Percentiles rank a stretch among this genome's conserved stretches.
Evolutionary conservation across 1,284 basidiomycete species (phyloP).

Genomic region (Coniferiporia weirii): DNA sequence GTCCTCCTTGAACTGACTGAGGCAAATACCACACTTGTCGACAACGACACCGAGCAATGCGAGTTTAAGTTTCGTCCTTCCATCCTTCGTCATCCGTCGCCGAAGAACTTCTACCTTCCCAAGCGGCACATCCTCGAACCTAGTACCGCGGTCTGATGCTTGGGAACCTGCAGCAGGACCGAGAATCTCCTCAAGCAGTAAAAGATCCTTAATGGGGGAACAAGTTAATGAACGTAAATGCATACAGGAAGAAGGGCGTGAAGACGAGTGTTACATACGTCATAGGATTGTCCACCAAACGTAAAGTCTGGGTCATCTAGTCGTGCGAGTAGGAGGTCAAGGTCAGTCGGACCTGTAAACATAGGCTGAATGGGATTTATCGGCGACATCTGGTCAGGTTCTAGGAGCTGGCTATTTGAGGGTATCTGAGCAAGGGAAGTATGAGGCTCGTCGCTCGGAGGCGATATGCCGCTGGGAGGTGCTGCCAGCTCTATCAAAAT

Average conservation of each 20-base stretch:
- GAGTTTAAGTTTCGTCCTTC: constrained; percentile 75
- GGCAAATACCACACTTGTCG: constrained; percentile 76
- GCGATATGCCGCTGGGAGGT: neutral
- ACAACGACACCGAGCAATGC: constrained; percentile 67
- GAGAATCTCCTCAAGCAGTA: constrained; percentile 11
- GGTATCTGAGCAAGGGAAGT: neutral
- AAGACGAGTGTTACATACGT: neutral
- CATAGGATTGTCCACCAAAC: constrained; percentile 7
- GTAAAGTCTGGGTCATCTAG: constrained; percentile 12
- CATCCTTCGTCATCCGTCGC: constrained; percentile 61
- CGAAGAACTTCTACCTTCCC: constrained; percentile 63
- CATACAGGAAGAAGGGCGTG: neutral
- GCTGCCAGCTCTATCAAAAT: neutral
- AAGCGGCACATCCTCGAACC: constrained; percentile 22
- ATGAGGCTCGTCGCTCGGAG: neutral
- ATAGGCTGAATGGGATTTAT: constrained; percentile 2
- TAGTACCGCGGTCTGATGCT: neutral
- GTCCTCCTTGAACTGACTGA: constrained; percentile 66
- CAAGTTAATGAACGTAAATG: neutral
- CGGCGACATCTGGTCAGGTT: neutral
- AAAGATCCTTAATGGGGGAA: constrained; percentile 8
- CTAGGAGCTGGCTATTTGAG: neutral
- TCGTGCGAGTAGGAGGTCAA: constrained; percentile 12
- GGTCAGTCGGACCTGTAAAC: constrained; percentile 11
- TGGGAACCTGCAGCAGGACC: constrained; percentile 5